Evolutionary conservation across 2,329 filamentous ascomycete species (phyloP), one percentile per base, ranked within the genome.

Genomic region (Purpureocillium lavendulum): DNA sequence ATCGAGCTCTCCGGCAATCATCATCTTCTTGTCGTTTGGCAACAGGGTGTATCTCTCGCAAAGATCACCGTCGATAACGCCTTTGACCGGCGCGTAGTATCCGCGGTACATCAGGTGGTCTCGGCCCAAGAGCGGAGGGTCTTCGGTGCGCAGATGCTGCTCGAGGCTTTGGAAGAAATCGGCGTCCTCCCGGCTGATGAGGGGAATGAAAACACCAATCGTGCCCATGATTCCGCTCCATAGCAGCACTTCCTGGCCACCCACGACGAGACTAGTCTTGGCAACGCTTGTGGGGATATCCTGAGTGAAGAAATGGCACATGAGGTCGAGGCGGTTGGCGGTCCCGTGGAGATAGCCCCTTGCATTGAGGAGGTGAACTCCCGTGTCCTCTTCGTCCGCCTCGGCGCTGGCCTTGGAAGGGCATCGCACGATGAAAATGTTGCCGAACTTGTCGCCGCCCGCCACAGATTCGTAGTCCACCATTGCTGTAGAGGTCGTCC

Each of bases 101-200:
- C 88, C 82, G 46, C 94, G 77, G 61, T 94, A 99, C 55, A 95
- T 94, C 34, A 99, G 70, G 62, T 99, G 92, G 60, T 98, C 94
- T 48, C 94, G 77, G 32, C 92, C 94, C 15, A 87, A 86, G 35
- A 98, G 67, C 7, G 90, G 90, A 29, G 89, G 75, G 55, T 95
- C 89, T 56, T 95, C 87, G 11, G 76, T 79, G 35, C 90, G 77
- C 58, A 99, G 73, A 55, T 94, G 86, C 56, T 84, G 81, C 65
- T 98, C 92, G 17, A 98, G 72, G 45, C 79, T 87, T 60, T 96
- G 89, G 76, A 98, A 98, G 66, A 98, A 97, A 60, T 97, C 92
- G 36, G 94, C 86, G 53, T 97, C 90, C 56, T 97, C 89, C 30
- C 94, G 84, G 46, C 82, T 84, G 35, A 88, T 70, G 57, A 99